Percentiles rank a stretch among this genome's conserved stretches.
Evolutionary conservation across 495 filamentous ascomycete species (phyloP).

Genomic region (Neurospora hispaniola): DNA sequence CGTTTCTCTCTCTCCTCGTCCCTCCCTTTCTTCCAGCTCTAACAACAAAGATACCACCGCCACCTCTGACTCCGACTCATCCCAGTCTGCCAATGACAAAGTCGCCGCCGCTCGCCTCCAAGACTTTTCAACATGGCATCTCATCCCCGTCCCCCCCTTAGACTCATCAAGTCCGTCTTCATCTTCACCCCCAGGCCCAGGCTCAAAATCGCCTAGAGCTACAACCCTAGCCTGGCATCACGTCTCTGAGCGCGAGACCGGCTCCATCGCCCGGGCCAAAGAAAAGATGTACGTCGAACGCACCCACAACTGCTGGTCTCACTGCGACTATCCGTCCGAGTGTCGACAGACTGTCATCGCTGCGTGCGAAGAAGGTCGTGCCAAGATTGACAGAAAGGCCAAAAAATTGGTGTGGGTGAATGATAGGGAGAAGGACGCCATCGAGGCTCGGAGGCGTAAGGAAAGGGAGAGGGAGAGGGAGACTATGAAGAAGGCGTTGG

Average conservation of each 20-base stretch:
- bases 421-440: not conserved
- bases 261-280: slow-evolving; percentile 6
- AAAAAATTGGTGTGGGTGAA: not conserved
- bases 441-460: not conserved
- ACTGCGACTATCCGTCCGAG: slow-evolving; percentile 36
- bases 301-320: slow-evolving; percentile 26
- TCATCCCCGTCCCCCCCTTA: not conserved
- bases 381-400: not conserved
- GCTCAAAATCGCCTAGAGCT: not conserved
- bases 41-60: not conserved
- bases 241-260: not conserved
- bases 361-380: slow-evolving; percentile 5
- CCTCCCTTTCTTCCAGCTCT: not conserved
- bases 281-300: slow-evolving; percentile 16
- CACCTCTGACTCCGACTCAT: not conserved
- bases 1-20: not conserved
- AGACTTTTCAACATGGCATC: not conserved
- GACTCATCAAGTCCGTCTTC: not conserved
- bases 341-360: slow-evolving; percentile 21
- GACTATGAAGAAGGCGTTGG: not conserved
- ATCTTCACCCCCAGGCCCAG: not conserved
- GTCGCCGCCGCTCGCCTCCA: not conserved
- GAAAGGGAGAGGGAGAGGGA: not conserved
- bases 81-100: not conserved
- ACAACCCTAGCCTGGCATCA: not conserved